Base-by-base conservation (phyloP, 2,329 filamentous ascomycete genomes). In the Diaporthe velutina region DNA sequence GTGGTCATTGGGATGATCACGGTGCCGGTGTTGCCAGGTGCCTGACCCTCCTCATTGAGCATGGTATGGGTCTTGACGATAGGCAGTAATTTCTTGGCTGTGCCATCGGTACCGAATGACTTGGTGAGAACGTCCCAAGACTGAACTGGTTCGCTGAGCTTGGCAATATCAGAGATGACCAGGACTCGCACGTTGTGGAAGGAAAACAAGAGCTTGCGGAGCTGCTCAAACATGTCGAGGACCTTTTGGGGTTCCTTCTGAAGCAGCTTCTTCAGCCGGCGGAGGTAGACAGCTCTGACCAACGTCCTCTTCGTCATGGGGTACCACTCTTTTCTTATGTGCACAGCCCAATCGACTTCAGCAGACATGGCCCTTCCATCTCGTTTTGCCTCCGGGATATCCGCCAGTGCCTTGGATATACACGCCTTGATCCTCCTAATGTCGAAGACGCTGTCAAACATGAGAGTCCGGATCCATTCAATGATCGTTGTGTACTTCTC, bases 321-420 rank as follows among this genome's bases (percentile, higher is more conserved):
- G 72, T 95, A 91, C 0, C 95, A 96, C 33, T 94, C 91, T 40
- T 90, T 90, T n/a, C 93, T 89, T 79, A 94, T 91, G 82, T 98
- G 95, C 30, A 97, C 90, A 84, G 96, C 95, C 76, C 92, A 90
- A 79, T 97, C 91, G 74, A 93, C 88, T 77, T 92, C 90, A 73
- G 85, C 85, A 5, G 90, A 86, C 91, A 93, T 93, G 55, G 86
- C 86, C 73, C 92, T 90, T 1, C 97, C 97, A 79, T 94, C 94
- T 55, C 97, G 94, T 87, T 98, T 99, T 70, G 92, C 89, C 81
- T 98, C 95, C 0, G 97, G 97, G 25, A 99, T 93, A 79, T 98
- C 96, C 3, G 96, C 95, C 25, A 98, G 88, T 60, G 97, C 91
- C 83, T 98, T 97, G 74, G 92, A 92, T 22, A 97, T 85, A 30